These are phyloP conservation scores for Steccherinum ochraceum DNA, from an alignment of 768 basidiomycete genomes.

Conservation along the genomic window DNA sequence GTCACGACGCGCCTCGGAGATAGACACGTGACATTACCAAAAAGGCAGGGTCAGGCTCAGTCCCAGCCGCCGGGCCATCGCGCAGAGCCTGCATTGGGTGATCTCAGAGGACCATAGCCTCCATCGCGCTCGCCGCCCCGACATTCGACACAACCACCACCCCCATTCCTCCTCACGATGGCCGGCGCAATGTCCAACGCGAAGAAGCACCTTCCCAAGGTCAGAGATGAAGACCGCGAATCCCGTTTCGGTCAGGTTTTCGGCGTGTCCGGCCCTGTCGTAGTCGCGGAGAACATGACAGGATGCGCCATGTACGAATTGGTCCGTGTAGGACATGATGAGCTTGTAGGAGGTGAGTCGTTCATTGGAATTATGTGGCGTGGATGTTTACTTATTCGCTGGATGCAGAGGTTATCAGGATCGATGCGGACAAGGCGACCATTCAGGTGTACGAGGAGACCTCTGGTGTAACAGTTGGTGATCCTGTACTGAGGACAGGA, in stretches of 20 bases:
- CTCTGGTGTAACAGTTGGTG: constrained; percentile 97
- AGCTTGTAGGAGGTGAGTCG: constrained; percentile 85
- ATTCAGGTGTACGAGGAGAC: constrained; percentile 99
- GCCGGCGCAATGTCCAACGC: constrained; percentile 92
- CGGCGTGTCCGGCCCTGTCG: constrained; percentile 97
- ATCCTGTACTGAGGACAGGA: constrained; percentile 95
- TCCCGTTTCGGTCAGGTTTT: constrained; percentile 82
- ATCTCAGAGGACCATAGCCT: constrained; percentile 1
- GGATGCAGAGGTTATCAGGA: constrained; percentile 90
- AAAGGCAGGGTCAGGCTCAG: constrained; percentile 11
- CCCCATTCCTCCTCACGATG: constrained; percentile 44
- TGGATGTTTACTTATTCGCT: not conserved
- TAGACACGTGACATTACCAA: constrained; percentile 14
- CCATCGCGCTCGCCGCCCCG: not conserved
- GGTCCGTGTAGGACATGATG: constrained; percentile 96
- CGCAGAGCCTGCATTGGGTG: constrained; percentile 1
- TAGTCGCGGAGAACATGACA: constrained; percentile 94
- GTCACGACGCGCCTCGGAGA: constrained; percentile 10
- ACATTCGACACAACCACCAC: constrained; percentile 4
- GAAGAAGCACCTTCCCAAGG: constrained; percentile 79
- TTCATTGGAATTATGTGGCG: not conserved
- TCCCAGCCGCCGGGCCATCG: constrained; percentile 9
- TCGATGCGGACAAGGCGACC: constrained; percentile 96
- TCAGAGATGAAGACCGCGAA: constrained; percentile 87
- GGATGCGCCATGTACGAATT: constrained; percentile 98